Conservation (phyloP, 2,329 filamentous ascomycete species). For the Zasmidium citrigriseum region DNA sequence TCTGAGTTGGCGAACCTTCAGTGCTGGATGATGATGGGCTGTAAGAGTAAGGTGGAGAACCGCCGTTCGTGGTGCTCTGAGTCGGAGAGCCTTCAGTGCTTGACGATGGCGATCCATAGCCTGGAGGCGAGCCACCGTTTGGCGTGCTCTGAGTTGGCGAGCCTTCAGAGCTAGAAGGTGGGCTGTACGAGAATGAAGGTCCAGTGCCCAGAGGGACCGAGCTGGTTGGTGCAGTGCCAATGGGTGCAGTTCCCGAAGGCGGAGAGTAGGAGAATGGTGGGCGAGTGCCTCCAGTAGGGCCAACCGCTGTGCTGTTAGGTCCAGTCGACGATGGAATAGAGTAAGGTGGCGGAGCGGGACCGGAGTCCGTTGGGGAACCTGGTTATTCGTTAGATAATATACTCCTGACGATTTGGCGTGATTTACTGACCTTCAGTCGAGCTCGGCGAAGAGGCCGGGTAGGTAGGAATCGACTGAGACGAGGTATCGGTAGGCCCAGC, state of each 20-base stretch:
- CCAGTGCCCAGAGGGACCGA: background rate
- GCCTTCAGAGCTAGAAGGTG: background rate
- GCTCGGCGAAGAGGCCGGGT: background rate
- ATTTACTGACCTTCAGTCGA: conserved; percentile 1
- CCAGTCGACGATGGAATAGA: background rate
- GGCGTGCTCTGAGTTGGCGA: background rate
- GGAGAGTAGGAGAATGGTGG: conserved; percentile 2
- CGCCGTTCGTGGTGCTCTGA: background rate
- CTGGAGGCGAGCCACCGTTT: background rate
- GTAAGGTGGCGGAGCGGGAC: background rate
- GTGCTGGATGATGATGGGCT: background rate
- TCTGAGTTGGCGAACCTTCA: background rate
- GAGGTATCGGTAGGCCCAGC: background rate
- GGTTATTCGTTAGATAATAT: too few species aligned
- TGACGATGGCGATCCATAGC: conserved; percentile 7
- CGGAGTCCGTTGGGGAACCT: background rate
- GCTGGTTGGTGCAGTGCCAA: background rate
- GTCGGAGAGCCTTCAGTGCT: conserved; percentile 6
- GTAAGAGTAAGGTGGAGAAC: background rate
- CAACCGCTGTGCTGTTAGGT: conserved; percentile 8
- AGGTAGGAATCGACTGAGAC: background rate
- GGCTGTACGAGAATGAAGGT: background rate
- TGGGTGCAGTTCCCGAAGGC: background rate
- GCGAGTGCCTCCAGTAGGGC: conserved; percentile 9
- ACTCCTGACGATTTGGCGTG: too few species aligned